These are phyloP conservation scores for Rhizopus stolonifer DNA, from an alignment of 371 early-diverging fungal genomes.

Conservation along the genomic window DNA sequence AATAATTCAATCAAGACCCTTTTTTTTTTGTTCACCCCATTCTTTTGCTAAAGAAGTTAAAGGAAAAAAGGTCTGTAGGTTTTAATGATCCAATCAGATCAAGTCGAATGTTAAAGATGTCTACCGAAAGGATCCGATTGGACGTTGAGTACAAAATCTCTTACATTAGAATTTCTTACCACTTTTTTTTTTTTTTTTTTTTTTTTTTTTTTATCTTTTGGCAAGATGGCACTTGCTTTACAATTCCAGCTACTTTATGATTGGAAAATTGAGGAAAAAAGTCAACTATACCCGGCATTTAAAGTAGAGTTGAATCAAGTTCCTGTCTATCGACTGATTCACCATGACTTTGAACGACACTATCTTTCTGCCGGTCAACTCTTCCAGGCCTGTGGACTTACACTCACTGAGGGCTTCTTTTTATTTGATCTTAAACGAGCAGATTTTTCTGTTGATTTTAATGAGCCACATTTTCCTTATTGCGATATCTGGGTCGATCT, in stretches of 20 bases:
- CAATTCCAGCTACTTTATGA: slow-evolving; percentile 41
- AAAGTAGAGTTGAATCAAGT: slow-evolving; percentile 30
- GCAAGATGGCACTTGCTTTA: slow-evolving; percentile 13
- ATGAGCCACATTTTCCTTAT: slow-evolving; percentile 37
- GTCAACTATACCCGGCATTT: slow-evolving; percentile 37
- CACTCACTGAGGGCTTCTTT: slow-evolving; percentile 44
- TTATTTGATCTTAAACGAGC: slow-evolving; percentile 31
- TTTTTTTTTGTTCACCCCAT: too few species aligned
- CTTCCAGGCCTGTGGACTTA: slow-evolving; percentile 42
- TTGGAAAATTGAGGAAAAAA: slow-evolving; percentile 23
- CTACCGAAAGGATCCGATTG: too few species aligned
- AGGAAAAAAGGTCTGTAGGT: too few species aligned
- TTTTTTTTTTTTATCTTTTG: too few species aligned
- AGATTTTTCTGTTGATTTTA: slow-evolving; percentile 46
- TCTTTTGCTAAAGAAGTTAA: too few species aligned
- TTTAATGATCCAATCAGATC: too few species aligned
- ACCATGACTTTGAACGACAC: slow-evolving; percentile 35
- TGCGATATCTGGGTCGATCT: slow-evolving; percentile 46
- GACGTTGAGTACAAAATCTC: too few species aligned
- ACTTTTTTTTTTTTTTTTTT: background rate
- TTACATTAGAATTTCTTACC: too few species aligned
- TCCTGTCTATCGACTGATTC: slow-evolving; percentile 40
- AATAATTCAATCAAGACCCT: too few species aligned
- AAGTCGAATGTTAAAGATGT: too few species aligned
- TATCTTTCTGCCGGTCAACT: slow-evolving; percentile 42